phyloP scores from a whole-genome alignment of 768 basidiomycete genomes.

The Inosperma sp. region DNA sequence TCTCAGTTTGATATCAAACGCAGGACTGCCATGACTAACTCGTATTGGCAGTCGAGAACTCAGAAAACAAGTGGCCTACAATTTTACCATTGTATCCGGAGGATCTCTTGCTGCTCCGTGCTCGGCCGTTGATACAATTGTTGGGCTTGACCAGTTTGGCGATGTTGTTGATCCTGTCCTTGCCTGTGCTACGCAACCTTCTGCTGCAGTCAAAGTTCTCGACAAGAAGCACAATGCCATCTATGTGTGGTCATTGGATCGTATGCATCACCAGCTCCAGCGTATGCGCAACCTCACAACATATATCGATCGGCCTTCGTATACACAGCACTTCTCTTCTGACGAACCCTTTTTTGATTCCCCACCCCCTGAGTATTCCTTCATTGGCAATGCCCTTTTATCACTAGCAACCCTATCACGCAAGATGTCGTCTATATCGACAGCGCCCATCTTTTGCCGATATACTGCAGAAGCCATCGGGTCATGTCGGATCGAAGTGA shows the following conservation, averaged over 20 bases:
- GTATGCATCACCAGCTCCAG: conserved; percentile 82
- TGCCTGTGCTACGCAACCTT: conserved; percentile 69
- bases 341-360: conserved; percentile 92
- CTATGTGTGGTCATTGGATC: conserved; percentile 87
- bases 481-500: conserved; percentile 84
- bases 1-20: conserved; percentile 11
- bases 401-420: conserved; percentile 80
- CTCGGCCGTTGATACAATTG: conserved; percentile 82
- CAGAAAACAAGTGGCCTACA: conserved; percentile 82
- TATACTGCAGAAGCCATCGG: conserved; percentile 96
- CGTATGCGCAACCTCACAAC: conserved; percentile 91
- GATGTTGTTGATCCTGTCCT: conserved; percentile 85
- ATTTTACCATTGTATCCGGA: conserved; percentile 87
- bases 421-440: conserved; percentile 66
- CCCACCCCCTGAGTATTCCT: conserved; percentile 85
- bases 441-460: conserved; percentile 85
- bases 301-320: conserved; percentile 88
- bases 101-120: conserved; percentile 71
- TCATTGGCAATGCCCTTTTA: conserved; percentile 83
- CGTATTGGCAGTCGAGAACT: conserved; percentile 66
- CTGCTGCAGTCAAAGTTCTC: conserved; percentile 84
- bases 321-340: conserved; percentile 90
- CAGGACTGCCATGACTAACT: background rate
- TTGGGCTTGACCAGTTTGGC: conserved; percentile 86
- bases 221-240: conserved; percentile 85